These are phyloP conservation scores for Lasiosphaeria miniovina DNA, from an alignment of 495 filamentous ascomycete species.

Conservation along the genomic window DNA sequence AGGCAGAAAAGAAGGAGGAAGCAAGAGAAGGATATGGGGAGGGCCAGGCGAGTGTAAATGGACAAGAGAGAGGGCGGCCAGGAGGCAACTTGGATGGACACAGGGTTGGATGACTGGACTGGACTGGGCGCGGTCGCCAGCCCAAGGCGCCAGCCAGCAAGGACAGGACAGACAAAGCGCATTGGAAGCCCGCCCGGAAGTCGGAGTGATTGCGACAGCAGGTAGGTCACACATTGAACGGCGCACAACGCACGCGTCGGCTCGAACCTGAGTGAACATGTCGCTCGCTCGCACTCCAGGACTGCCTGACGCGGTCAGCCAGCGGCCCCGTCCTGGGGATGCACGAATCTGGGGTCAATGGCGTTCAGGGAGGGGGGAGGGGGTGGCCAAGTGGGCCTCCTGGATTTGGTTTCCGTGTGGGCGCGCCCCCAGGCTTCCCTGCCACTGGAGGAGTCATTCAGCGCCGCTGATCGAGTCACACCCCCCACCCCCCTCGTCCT, in stretches of 20 bases:
- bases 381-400: slow-evolving; percentile 2
- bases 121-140: slow-evolving; percentile 7
- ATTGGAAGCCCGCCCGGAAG: slow-evolving; percentile 5
- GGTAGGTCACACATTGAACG: slow-evolving; percentile 23
- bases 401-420: slow-evolving; percentile 10
- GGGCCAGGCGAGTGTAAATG: slow-evolving; percentile 13
- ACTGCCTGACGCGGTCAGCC: slow-evolving; percentile 10
- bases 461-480: slow-evolving; percentile 22
- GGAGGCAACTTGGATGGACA: slow-evolving; percentile 3
- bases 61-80: slow-evolving; percentile 1
- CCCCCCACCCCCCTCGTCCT: slow-evolving; percentile 11
- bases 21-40: slow-evolving; percentile 6
- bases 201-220: slow-evolving; percentile 27
- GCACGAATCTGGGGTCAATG: slow-evolving; percentile 26
- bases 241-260: slow-evolving; percentile 25
- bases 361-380: slow-evolving; percentile 5
- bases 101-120: slow-evolving; percentile 4
- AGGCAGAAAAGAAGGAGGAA: slow-evolving; percentile 7
- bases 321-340: slow-evolving; percentile 7
- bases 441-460: slow-evolving; percentile 23
- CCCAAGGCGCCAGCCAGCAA: slow-evolving; percentile 14
- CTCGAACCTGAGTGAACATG: slow-evolving; percentile 13
- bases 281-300: slow-evolving; percentile 10
- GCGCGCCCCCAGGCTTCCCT: slow-evolving; percentile 8
- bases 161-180: background rate